phyloP scores from a whole-genome alignment of 371 early-diverging fungal genomes.

The Blastocladiella emersonii region DNA sequence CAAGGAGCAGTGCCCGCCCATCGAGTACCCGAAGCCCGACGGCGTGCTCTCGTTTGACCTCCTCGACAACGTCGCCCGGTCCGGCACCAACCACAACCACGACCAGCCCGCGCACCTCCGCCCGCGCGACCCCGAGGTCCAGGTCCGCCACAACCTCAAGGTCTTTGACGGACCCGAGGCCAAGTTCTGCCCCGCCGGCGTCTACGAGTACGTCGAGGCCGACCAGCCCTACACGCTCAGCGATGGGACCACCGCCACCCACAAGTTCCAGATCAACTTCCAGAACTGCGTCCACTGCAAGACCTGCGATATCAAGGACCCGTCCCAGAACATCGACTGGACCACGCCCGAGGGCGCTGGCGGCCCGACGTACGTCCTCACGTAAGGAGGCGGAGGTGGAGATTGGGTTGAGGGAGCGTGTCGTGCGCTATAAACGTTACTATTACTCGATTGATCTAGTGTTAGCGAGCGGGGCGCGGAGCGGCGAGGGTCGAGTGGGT shows the following conservation, averaged over 20 bases:
- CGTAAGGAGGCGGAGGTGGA: no score
- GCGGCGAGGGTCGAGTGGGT: no score
- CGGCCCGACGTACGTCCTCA: constrained; percentile 65
- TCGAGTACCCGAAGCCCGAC: constrained; percentile 97
- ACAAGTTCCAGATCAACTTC: constrained; percentile 94
- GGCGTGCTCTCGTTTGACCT: constrained; percentile 87
- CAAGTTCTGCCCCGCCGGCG: constrained; percentile 95
- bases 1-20: constrained; percentile 45
- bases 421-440: no score
- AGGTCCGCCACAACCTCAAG: constrained; percentile 64
- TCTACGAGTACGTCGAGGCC: constrained; percentile 94
- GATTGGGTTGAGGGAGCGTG: no score
- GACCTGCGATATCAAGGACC: constrained; percentile 98
- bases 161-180: constrained; percentile 93
- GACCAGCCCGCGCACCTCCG: constrained; percentile 90
- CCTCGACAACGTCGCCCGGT: constrained; percentile 79
- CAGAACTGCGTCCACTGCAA: constrained; percentile 98
- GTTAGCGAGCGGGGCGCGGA: no score
- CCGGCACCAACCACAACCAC: constrained; percentile 91
- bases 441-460: no score
- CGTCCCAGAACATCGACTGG: constrained; percentile 97
- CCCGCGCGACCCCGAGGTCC: constrained; percentile 50
- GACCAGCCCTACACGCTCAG: constrained; percentile 27
- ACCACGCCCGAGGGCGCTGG: constrained; percentile 95
- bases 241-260: constrained; percentile 47